Base-by-base conservation (phyloP, 352 stramenopile genomes). In the Phytophthora parvispora region DNA sequence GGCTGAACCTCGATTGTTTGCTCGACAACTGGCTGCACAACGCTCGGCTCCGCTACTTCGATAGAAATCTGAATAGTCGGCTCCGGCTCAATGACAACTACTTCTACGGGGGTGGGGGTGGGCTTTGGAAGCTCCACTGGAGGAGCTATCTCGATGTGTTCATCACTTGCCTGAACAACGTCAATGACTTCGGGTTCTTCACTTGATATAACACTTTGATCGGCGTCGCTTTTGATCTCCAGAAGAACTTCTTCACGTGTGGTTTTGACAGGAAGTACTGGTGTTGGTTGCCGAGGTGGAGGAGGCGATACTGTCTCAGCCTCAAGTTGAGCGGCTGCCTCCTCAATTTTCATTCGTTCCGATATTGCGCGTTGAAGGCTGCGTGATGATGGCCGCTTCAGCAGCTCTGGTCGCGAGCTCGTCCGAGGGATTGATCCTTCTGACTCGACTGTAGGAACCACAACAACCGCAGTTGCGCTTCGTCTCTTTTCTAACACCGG, bases 401-500 rank as follows among this genome's bases (percentile, higher is more conserved):
- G 28, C n/a, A 43, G 42, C 3, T 66, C 59, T 28, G 12, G 42
- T 57, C 18, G 61, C 45, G 57, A 60, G 25, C 20, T 57, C 10
- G n/a, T 36, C 42, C 16, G 52, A 22, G 50, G 25, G 4, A 28
- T 22, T 18, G 45, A 40, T 16, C 27, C 28, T 53, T 57, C 45
- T 27, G 67, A 54, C 10, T 71, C 61, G 7, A 69, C 52, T 7
- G 60, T 60, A 16, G 64, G 65, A 9, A 73, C 60, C 16, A 70
- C 61, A 36, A 81, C 70, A 18, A 76, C 49, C 42, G 70, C 31
- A 22, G 74, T 74, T 38, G 54, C 42, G 32, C 65, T 78, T 59
- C 65, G 32, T 60, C 63, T 57, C 8, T 59, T 69, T 45, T 60
- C 49, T 18, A 75, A 64, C 4, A 16, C 6, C 32, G 57, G 18